Conservation (phyloP, 768 basidiomycete genomes). For the Termitomyces sp. region DNA sequence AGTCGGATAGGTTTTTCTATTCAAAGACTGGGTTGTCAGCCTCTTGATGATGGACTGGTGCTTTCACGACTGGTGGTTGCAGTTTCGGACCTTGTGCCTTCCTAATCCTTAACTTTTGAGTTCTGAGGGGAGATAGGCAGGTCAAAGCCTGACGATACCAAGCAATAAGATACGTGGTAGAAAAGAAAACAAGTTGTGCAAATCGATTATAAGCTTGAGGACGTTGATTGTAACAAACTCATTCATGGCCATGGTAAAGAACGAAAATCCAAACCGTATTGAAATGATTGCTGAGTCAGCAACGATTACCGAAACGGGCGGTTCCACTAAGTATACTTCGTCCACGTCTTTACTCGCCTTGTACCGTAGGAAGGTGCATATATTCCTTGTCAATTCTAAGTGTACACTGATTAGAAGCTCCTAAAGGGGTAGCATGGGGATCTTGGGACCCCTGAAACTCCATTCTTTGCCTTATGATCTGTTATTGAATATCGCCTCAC, state of each 20-base stretch:
- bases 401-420: neutral
- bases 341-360: neutral
- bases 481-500: constrained; percentile 58
- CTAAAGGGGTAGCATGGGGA: neutral
- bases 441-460: constrained; percentile 14
- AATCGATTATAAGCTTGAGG: neutral
- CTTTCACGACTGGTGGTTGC: neutral
- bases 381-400: too few relatives aligned
- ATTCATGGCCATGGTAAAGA: neutral
- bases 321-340: too few relatives aligned
- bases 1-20: neutral
- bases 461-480: constrained; percentile 62
- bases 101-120: neutral
- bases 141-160: neutral
- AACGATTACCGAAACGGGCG: neutral
- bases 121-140: neutral
- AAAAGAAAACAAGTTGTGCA: neutral
- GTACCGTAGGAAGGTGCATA: neutral
- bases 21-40: neutral
- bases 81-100: neutral
- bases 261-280: neutral
- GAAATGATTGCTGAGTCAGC: constrained; percentile 1
- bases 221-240: neutral
- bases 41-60: neutral
- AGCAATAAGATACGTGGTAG: neutral